Evolutionary conservation across 148 eudicot genomes (phyloP), one percentile per base, ranked within the genome.

Genomic region (Vaccinium myrtillus): DNA sequence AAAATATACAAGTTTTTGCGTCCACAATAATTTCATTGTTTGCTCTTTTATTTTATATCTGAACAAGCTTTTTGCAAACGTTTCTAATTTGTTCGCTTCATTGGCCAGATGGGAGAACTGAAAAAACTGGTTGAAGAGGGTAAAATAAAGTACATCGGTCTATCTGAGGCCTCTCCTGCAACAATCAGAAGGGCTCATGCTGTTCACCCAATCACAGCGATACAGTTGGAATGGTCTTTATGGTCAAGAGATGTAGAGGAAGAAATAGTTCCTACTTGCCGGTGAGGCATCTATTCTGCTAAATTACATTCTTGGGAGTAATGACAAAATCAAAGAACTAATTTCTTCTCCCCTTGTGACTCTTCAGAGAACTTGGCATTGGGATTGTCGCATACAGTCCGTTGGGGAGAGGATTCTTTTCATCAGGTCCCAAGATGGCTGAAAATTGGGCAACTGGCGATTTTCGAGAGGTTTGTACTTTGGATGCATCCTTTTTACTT

Each of bases 171-270:
- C 79, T 83, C 81, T 61, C 4, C 85, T 46, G 30, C 81, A 5
- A 77, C 85, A 25, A 83, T 77, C 36, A 84, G 82, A 78, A 78
- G 86, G 67, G 86, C 86, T 15, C 82, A 78, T 50, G 86, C 77
- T 50, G 67, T 84, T 84, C 82, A 78, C 69, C 86, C 82, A 0
- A 67, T 84, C 7, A 84, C 86, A 4, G 86, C 86, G 0, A 18
- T 84, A 48, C 86, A 84, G 58, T 50, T 84, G n/a, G 86, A 84
- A 36, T 84, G 86, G 86, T 84, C 86, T 8, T 84, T 84, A 18
- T 78, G 86, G 86, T 2, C 82, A 9, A 63, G 86, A 27, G 82
- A 84, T 36, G 82, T n/a, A 3, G 82, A 84, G 25, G 53, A 53
- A 65, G 86, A 84, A 63, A 67, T 84, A 3, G 36, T 84, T 67